These are phyloP conservation scores for Lyophyllum atratum DNA, from an alignment of 768 basidiomycete genomes.

Conservation along the genomic window DNA sequence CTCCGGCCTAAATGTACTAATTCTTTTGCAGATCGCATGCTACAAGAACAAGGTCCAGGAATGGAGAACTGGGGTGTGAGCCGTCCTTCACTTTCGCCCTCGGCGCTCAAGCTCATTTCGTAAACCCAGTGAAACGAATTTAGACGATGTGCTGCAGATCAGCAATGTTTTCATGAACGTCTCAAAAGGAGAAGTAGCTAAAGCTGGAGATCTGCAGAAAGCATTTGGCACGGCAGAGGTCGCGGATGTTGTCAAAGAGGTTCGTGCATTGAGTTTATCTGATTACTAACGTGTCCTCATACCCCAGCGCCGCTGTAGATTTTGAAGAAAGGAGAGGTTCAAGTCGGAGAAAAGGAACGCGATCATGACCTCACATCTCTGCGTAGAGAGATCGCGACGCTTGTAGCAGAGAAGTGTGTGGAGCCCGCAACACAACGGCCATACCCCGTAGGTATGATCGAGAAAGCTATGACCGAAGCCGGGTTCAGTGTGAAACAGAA, in stretches of 20 bases:
- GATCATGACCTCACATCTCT: conserved; percentile 85
- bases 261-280: conserved; percentile 26
- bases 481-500: conserved; percentile 88
- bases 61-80: conserved; percentile 89
- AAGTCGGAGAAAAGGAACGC: conserved; percentile 96
- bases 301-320: conserved; percentile 55
- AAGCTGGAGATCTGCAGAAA: conserved; percentile 87
- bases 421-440: conserved; percentile 89
- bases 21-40: conserved; percentile 73
- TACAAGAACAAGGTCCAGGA: conserved; percentile 99
- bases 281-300: not conserved
- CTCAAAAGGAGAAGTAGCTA: conserved; percentile 93
- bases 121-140: conserved; percentile 73
- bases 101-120: not conserved
- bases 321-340: conserved; percentile 92
- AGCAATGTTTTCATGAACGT: conserved; percentile 96
- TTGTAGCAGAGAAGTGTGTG: conserved; percentile 94
- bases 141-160: conserved; percentile 96
- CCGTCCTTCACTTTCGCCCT: conserved; percentile 10
- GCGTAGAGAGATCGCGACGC: conserved; percentile 87
- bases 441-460: conserved; percentile 93
- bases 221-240: conserved; percentile 81
- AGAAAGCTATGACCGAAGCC: conserved; percentile 95
- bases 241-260: conserved; percentile 80
- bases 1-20: conserved; percentile 1